Base-by-base conservation (phyloP, 495 filamentous ascomycete genomes). In the Durotheca rogersii region DNA sequence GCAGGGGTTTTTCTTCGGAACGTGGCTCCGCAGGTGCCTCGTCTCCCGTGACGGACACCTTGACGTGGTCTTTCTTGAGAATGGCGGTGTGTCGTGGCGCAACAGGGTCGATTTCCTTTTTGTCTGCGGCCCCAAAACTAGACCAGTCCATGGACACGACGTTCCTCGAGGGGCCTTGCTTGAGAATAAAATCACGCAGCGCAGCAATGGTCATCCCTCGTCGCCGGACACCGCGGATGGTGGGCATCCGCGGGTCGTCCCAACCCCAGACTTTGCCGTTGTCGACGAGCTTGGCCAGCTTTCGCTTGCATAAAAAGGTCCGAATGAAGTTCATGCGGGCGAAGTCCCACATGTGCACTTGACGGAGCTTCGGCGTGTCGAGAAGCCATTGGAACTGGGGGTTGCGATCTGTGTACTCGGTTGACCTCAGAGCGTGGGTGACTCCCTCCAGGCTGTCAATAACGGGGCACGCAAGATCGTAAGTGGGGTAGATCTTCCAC, bases 341-440 rank as follows among this genome's bases (percentile, higher is more conserved):
- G 72, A 97, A 98, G 68, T 96, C 91, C 93, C 93, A 97, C 71
- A 97, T 87, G 68, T 96, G 82, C 9, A 97, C 93, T 51, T 82
- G 73, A 40, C 93, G 89, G 15, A 98, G 81, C 54, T 87, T 83
- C 36, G 97, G 78, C 0, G 88, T 81, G 48, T 95, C 83, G 23
- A 94, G 65, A 77, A 98, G 90, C 93, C 93, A 98, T 65, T 93
- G 83, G 73, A 97, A 98, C 72, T 96, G 92, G 7, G 89, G 86
- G 69, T 98, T 96, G 41, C 93, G 88, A 70, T 98, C 94, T 30
- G 90, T 86, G 74, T 97, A 98, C 75, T 98, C 93, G 50, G 90
- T 96, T 1, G 93, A 95, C 54, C 94, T 82, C 41, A 98, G 80
- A 19, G 93, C 93, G 65, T 97, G 93, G 9, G 93, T 96, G 40